These are phyloP conservation scores for Ceratobasidium sp. DNA, from an alignment of 1,284 basidiomycete genomes.

Conservation along the genomic window DNA sequence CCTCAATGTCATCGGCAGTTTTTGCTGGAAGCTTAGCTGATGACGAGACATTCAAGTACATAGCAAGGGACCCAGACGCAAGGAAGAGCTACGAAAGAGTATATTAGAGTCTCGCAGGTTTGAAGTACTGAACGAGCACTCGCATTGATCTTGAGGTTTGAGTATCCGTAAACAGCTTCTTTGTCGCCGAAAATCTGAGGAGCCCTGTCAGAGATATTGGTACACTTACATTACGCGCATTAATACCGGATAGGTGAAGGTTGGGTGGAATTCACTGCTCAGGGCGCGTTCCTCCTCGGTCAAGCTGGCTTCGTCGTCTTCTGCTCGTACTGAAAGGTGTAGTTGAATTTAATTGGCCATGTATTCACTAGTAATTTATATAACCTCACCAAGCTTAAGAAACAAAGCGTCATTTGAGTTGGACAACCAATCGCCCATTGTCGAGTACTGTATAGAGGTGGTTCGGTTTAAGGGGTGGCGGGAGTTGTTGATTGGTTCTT, in stretches of 20 bases:
- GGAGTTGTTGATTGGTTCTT: neutral
- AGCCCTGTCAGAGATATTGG: constrained; percentile 17
- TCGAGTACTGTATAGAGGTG: neutral
- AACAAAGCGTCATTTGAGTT: constrained; percentile 81
- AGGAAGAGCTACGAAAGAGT: constrained; percentile 71
- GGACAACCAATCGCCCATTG: constrained; percentile 52
- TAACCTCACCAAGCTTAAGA: constrained; percentile 72
- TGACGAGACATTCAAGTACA: constrained; percentile 77
- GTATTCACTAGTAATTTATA: neutral
- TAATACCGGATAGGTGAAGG: constrained; percentile 85
- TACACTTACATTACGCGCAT: neutral
- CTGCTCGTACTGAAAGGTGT: constrained; percentile 65
- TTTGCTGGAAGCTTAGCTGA: constrained; percentile 72
- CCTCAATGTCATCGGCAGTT: constrained; percentile 90
- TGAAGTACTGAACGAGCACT: constrained; percentile 49
- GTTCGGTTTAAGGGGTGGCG: constrained; percentile 3
- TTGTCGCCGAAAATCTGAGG: constrained; percentile 90
- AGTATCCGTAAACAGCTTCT: constrained; percentile 96
- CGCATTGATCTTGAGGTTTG: constrained; percentile 83
- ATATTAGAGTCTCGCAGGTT: neutral
- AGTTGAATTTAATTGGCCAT: neutral
- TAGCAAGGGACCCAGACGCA: constrained; percentile 85
- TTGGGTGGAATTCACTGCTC: constrained; percentile 77
- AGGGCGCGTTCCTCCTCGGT: constrained; percentile 62
- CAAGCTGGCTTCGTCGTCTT: constrained; percentile 70